phyloP scores from a whole-genome alignment of 352 stramenopile species.

The Phytophthora tentaculata region DNA sequence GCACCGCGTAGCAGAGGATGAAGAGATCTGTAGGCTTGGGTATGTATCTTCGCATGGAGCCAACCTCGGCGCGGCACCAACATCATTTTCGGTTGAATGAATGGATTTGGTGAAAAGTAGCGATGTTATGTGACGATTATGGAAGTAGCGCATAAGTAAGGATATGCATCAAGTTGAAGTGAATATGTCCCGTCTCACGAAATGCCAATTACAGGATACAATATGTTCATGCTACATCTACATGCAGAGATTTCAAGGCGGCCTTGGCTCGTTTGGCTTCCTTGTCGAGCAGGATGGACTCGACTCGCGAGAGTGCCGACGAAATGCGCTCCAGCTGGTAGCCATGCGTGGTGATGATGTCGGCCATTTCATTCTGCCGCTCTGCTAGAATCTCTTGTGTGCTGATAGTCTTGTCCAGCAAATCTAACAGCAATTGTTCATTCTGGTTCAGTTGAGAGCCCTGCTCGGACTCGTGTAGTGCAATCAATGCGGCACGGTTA shows the following conservation, averaged over 20 bases:
- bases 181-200: conserved; percentile 2
- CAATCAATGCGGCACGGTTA: conserved; percentile 28
- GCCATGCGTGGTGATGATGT: conserved; percentile 68
- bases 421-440: conserved; percentile 73
- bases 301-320: conserved; percentile 70
- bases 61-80: conserved; percentile 8
- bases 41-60: conserved; percentile 4
- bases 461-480: conserved; percentile 35
- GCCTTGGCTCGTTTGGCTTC: conserved; percentile 6
- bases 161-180: conserved; percentile 12
- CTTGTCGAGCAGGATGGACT: conserved; percentile 60
- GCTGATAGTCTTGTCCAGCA: conserved; percentile 81
- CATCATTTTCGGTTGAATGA: conserved; percentile 14
- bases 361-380: conserved; percentile 77
- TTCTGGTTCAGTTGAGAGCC: conserved; percentile 60
- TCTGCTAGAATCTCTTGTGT: conserved; percentile 80
- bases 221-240: conserved; percentile 7
- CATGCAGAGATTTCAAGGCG: conserved; percentile 1
- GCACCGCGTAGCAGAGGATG: neutral
- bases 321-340: conserved; percentile 73
- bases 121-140: neutral
- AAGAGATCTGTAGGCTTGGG: neutral
- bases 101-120: neutral
- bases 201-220: neutral
- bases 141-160: conserved; percentile 10